A percentile compares a stretch with the other conserved stretches of the same genome.
phyloP scores from a whole-genome alignment of 2,329 filamentous ascomycete genomes.

The Lasiodiplodia citricola region DNA sequence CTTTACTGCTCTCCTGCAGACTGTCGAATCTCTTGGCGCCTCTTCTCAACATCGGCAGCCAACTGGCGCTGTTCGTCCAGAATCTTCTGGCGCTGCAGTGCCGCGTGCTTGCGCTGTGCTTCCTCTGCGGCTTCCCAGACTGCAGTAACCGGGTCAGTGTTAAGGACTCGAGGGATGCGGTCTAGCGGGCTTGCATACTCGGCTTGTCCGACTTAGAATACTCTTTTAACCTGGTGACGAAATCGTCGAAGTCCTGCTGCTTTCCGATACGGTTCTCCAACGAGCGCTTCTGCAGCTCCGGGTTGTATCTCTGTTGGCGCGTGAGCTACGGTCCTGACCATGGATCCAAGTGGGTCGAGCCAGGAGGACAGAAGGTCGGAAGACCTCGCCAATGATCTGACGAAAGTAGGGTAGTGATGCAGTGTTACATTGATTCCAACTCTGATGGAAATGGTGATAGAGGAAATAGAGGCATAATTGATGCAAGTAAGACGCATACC shows the following conservation, averaged over 20 bases:
- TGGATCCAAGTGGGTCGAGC: not conserved
- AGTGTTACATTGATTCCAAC: not conserved
- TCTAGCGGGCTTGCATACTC: conserved; percentile 62
- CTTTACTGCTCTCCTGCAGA: conserved; percentile 17
- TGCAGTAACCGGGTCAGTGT: not conserved
- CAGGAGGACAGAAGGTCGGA: not conserved
- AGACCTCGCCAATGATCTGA: not conserved
- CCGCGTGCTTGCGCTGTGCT: conserved; percentile 20
- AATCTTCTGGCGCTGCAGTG: conserved; percentile 34
- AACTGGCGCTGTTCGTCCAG: conserved; percentile 40
- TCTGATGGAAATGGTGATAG: not conserved
- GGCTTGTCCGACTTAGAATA: conserved; percentile 91
- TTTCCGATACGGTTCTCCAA: conserved; percentile 77
- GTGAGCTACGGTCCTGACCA: not conserved
- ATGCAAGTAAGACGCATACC: conserved; percentile 40
- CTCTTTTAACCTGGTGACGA: conserved; percentile 82
- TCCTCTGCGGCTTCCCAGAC: conserved; percentile 29
- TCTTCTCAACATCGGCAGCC: conserved; percentile 39
- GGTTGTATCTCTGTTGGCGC: conserved; percentile 77
- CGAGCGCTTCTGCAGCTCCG: conserved; percentile 87
- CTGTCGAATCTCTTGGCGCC: conserved; percentile 39
- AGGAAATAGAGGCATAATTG: conserved; percentile 4
- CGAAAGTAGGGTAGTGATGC: not conserved
- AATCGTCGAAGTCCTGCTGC: conserved; percentile 87
- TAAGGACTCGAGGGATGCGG: not conserved